A percentile compares a stretch with the other conserved stretches of the same genome.
These are phyloP conservation scores for Geotrichum siamense DNA, from an alignment of 1,139 yeast genomes.

Conservation along the genomic window DNA sequence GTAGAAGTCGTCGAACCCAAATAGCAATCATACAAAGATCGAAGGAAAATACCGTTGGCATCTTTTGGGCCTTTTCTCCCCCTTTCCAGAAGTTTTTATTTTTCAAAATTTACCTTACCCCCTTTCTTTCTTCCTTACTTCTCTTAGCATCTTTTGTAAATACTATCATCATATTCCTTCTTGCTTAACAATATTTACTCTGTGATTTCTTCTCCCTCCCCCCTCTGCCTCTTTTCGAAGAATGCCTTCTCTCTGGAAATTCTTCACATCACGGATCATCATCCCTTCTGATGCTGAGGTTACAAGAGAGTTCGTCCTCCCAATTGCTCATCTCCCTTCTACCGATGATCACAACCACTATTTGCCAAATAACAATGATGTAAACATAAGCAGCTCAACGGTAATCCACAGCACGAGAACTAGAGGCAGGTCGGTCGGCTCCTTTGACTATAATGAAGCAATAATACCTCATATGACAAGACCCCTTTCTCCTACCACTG, in stretches of 20 bases:
- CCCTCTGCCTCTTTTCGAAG: too few relatives aligned
- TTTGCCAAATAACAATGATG: slow-evolving; percentile 3
- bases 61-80: too few relatives aligned
- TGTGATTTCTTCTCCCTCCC: too few relatives aligned
- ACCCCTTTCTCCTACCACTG: slow-evolving; percentile 12
- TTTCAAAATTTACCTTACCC: too few relatives aligned
- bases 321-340: neutral
- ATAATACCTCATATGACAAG: slow-evolving; percentile 4
- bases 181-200: too few relatives aligned
- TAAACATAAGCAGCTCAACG: slow-evolving; percentile 5
- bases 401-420: slow-evolving; percentile 9
- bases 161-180: too few relatives aligned
- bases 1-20: too few relatives aligned
- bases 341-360: slow-evolving; percentile 1
- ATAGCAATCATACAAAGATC: too few relatives aligned
- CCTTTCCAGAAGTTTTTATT: too few relatives aligned
- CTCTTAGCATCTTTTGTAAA: too few relatives aligned
- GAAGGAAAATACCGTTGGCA: too few relatives aligned
- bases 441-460: slow-evolving; percentile 11
- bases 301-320: slow-evolving; percentile 8
- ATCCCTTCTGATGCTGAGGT: slow-evolving; percentile 17
- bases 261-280: slow-evolving; percentile 16
- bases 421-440: slow-evolving; percentile 13
- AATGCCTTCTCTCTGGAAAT: slow-evolving; percentile 6
- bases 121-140: too few relatives aligned